Percentiles rank a stretch among this genome's conserved stretches.
These are phyloP conservation scores for Boletus subparvulus DNA, from an alignment of 768 basidiomycete species.

Conservation along the genomic window DNA sequence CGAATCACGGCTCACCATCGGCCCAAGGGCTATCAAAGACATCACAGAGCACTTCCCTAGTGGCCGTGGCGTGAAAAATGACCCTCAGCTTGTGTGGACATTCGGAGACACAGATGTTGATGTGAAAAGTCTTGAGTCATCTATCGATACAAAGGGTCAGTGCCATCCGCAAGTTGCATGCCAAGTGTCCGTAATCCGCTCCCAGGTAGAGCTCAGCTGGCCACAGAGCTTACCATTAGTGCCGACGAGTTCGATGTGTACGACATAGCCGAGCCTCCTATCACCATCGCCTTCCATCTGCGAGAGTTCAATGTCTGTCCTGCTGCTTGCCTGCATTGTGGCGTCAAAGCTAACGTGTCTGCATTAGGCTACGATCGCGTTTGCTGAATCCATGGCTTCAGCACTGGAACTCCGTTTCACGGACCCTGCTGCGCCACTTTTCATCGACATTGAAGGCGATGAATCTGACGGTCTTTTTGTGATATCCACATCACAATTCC, in stretches of 20 bases:
- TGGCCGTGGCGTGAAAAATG: conserved; percentile 58
- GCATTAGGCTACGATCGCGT: conserved; percentile 73
- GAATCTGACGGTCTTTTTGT: conserved; percentile 66
- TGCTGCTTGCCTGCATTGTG: neutral
- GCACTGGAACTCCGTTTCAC: conserved; percentile 74
- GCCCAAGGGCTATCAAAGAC: conserved; percentile 70
- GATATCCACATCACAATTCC: conserved; percentile 71
- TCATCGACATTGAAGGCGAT: conserved; percentile 73
- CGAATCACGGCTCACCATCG: conserved; percentile 69
- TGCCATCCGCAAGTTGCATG: neutral
- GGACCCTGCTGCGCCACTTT: conserved; percentile 70
- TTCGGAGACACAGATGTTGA: conserved; percentile 68
- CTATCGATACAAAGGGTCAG: conserved; percentile 63
- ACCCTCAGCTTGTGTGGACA: conserved; percentile 81
- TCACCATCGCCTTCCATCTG: conserved; percentile 74
- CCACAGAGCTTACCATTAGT: conserved; percentile 75
- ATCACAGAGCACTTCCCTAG: conserved; percentile 81
- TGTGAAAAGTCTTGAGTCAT: conserved; percentile 66
- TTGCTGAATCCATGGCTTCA: conserved; percentile 68
- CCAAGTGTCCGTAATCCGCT: neutral
- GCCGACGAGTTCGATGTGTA: conserved; percentile 82
- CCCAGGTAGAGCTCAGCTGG: conserved; percentile 59
- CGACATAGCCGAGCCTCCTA: conserved; percentile 59
- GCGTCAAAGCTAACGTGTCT: neutral
- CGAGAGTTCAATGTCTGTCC: conserved; percentile 74